Evolutionary conservation across 202 grass and related monocot species (phyloP), one percentile per base, ranked within the genome.

Genomic region (Musa balbisiana): DNA sequence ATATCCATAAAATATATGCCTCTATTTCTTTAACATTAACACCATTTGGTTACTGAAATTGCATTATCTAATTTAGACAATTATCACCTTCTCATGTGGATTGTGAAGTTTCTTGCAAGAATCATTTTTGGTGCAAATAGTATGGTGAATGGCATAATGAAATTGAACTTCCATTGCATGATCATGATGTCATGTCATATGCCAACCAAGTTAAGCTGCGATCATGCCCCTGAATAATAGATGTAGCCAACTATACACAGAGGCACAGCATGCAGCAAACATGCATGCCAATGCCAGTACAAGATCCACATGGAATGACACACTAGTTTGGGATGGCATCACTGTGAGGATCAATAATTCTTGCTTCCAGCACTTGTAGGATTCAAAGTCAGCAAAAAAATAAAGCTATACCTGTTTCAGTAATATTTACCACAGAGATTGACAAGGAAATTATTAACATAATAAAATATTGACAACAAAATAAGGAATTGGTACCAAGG

Each of bases 401-500:
- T 12, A 69, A n/a, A 69, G 10, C 2, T 69, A 10, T 69, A n/a
- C 29, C 33, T 10, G 14, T n/a, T 69, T 25, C 1, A 13, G 3
- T 26, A 70, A 70, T 49, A 49, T 49, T 49, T 69, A 10, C 2
- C 8, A 29, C 5, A 50, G 33, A 51, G 16, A 8, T 2, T 51
- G 8, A 10, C 11, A 51, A n/a, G 9, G 8, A 17, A 20, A 26
- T 25, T 14, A 16, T 1, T 16, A 55, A 15, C 10, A 27, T 78
- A 55, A 52, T 27, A 71, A 13, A 49, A 66, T 66, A 55, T 25
- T 5, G 33, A 43, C 33, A 43, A 60, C 10, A 71, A 87, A 51
- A 82, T 2, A 27, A 83, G 71, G 51, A 49, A 72, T 25, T 13
- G 69, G 69, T 98, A 98, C 94, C 94, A 98, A 87, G 94, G 94